These are phyloP conservation scores for Anthoceros angustus DNA, from an alignment of 225 moss, liverwort and hornwort species.

Conservation along the genomic window DNA sequence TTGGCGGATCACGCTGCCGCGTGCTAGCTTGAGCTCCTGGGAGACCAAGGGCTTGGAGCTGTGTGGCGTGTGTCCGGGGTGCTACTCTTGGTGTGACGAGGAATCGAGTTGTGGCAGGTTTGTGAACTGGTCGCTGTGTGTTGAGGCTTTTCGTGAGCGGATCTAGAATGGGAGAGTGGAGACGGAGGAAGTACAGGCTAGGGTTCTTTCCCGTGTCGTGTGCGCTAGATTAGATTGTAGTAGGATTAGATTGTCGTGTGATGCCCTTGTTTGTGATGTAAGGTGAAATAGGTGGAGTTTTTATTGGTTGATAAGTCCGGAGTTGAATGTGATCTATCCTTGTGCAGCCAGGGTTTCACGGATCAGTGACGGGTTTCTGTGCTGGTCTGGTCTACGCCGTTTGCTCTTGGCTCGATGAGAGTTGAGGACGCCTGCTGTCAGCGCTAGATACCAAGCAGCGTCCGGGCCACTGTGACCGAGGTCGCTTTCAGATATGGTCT, in stretches of 20 bases:
- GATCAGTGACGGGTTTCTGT: no score
- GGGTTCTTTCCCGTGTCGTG: no score
- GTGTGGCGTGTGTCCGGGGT: neutral
- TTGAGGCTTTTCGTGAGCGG: neutral
- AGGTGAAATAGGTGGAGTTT: neutral
- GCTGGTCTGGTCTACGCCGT: no score
- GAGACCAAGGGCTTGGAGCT: neutral
- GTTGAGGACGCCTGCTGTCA: neutral
- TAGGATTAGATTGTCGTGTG: no score
- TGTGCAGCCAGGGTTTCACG: neutral
- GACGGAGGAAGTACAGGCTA: neutral
- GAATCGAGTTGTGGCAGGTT: neutral
- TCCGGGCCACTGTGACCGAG: neutral
- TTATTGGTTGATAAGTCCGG: neutral
- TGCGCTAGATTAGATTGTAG: no score
- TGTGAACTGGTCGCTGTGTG: neutral
- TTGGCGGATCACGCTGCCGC: neutral
- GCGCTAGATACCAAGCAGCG: neutral
- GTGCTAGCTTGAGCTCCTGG: neutral
- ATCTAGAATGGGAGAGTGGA: neutral
- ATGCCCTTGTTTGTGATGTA: neutral
- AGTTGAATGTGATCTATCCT: neutral
- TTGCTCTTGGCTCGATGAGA: no score
- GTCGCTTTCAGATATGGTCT: slow-evolving; percentile 39
- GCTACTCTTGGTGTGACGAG: neutral